Base-by-base conservation (phyloP, 2,329 filamentous ascomycete species). In the Graphilbum sp. region DNA sequence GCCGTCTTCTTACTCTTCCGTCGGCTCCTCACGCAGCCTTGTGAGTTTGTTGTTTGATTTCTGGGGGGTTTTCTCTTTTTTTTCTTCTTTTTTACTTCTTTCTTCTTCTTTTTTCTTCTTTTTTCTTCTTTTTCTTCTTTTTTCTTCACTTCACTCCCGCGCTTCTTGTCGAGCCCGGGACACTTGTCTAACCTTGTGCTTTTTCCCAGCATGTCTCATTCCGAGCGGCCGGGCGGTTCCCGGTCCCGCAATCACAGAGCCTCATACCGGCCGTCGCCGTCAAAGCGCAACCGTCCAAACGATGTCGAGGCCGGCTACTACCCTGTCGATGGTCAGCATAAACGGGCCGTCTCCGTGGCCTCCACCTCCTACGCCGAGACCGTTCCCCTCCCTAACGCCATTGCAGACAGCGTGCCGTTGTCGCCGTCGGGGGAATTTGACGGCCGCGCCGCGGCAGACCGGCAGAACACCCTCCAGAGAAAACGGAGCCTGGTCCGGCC, bases 401-500 rank as follows among this genome's bases (percentile, higher is more conserved):
- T 67, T 53, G 62, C 63, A 61, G 73, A 77, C 52, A 64, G 55
- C 47, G 54, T 63, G 44, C 69, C 67, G 51, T 60, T 74, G 52
- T 70, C 67, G 33, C 66, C 66, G 23, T 52, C 50, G 33, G 58
- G 59, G 27, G 48, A 41, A 36, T 42, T 42, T 35, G 45, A 35
- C 7, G 32, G 40, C 7, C 5, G n/a, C 17, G 38, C 31, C 15
- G 30, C 34, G 25, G 25, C n/a, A n/a, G 42, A 55, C n/a, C 47
- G 59, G 38, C 52, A n/a, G n/a, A n/a, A n/a, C n/a, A n/a, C 30
- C 17, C 3, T 72, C 43, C 53, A 61, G 43, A 75, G 87, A 49
- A 96, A 96, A 60, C 76, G 81, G 54, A 95, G 84, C 56, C 64
- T 98, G 45, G 78, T 98, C 52, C 72, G 82, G 44, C 90, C 90